Base-by-base conservation (phyloP, 2,329 filamentous ascomycete species). In the Xylaria sp. region DNA sequence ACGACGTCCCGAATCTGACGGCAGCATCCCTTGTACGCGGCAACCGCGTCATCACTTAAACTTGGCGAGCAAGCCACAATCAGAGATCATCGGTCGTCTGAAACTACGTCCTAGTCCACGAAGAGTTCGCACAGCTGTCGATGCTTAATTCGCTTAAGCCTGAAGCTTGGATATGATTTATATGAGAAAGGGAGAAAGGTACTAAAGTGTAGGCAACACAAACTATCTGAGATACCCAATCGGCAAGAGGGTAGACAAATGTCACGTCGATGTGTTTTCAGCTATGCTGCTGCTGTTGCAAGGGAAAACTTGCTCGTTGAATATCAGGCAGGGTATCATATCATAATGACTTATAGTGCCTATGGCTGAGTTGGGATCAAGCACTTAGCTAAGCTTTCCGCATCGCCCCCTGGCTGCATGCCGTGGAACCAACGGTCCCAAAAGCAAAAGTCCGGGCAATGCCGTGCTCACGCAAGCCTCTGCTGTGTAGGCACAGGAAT, bases 21-120 rank as follows among this genome's bases (percentile, higher is more conserved):
- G n/a, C 25, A 48, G n/a, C 44, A 34, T 31, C 13, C 9, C n/a
- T 23, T 25, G 54, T 37, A 65, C 39, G 34, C 44, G 54, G n/a
- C 12, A 41, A 34, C 44, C 39, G 28, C 41, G 65, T 51, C 65
- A 55, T 31, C 31, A 34, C 28, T 54, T 55, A 34, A n/a, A 55
- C 44, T 41, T 34, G n/a, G 50, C 39, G 50, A 54, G 25, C 46
- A 65, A 60, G 39, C n/a, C 51, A 41, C 41, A 37, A 18, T n/a
- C 25, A 44, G 13, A 64, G 59, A 46, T 51, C 44, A 20, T 52
- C 9, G 18, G 41, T 7, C 23, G 7, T 51, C 25, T 25, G 37
- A 39, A 28, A 60, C 28, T 37, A 20, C 34, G 4, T 54, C 23
- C 8, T 54, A 9, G 58, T 20, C 46, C 3, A 37, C n/a, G 31